Base-by-base conservation (phyloP, 345 rosid genomes). In the Cochlearia excelsa region DNA sequence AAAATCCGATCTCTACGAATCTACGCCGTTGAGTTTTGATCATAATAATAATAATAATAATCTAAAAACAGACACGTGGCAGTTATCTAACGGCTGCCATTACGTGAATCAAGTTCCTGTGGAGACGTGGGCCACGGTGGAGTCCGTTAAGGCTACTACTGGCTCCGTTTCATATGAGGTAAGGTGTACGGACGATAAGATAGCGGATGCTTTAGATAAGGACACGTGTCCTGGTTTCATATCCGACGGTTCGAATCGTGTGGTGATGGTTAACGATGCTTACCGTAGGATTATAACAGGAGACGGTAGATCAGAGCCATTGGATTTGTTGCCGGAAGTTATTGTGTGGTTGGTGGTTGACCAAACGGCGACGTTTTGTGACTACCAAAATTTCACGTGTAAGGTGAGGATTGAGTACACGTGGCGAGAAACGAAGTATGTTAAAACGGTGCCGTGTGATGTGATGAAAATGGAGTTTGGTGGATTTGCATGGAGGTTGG, bases 401-500 rank as follows among this genome's bases (percentile, higher is more conserved):
- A 57, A 50, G 58, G 80, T 77, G 46, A 67, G 78, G 56, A 34
- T 83, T 29, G 61, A 69, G 40, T 67, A 75, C 75, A 69, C 65
- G 63, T 62, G 82, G 67, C 61, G 39, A 30, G 57, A 49, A 40
- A 59, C 54, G 8, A 63, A 34, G 57, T 63, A 73, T 10, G 55
- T 57, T 38, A 44, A 62, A 60, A 69, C 74, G 65, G 80, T 78
- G 62, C 81, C 83, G 40, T 83, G 83, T 44, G 86, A 84, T 49
- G 89, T 66, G 52, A 79, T 84, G 86, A 77, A 68, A 69, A 74
- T 84, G 86, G 80, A 77, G 41, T 56, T 23, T 11, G 86, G 79
- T 44, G 82, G 85, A 43, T 66, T 77, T 79, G 89, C 84, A 51
- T 83, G 89, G 86, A 77, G 81, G 78, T 70, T 82, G 42, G 88